A percentile compares a stretch with the other conserved stretches of the same genome.
Conservation (phyloP, 306 rosid genomes). For the Malus sylvestris region DNA sequence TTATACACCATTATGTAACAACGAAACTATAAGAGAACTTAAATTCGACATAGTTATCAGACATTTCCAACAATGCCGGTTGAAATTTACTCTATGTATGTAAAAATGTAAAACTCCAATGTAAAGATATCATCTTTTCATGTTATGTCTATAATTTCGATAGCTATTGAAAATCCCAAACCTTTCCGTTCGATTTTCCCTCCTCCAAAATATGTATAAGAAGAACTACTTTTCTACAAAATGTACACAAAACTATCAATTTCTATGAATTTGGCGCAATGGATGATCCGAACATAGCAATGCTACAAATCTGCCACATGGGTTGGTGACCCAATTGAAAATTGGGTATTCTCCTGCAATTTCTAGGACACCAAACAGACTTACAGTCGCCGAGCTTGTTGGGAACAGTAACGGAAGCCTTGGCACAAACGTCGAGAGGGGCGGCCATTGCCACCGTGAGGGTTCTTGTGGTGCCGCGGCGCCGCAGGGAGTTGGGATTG, state of each 20-base stretch:
- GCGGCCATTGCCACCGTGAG: conserved; percentile 55
- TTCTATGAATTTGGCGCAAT: background rate
- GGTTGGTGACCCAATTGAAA: background rate
- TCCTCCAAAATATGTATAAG: background rate
- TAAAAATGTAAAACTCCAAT: background rate
- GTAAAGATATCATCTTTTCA: background rate
- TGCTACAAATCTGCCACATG: background rate
- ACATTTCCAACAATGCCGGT: background rate
- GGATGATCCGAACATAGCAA: background rate
- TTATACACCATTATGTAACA: background rate
- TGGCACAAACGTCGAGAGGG: conserved; percentile 64
- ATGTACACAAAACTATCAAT: background rate
- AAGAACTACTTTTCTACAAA: background rate
- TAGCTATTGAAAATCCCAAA: background rate
- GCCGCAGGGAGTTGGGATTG: conserved; percentile 1
- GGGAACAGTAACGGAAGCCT: conserved; percentile 60
- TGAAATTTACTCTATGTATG: background rate
- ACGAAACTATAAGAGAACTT: background rate
- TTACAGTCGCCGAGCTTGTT: conserved; percentile 77
- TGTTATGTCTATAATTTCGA: background rate
- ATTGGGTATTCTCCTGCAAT: background rate
- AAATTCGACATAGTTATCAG: background rate
- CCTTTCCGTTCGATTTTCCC: background rate
- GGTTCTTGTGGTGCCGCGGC: conserved; percentile 11
- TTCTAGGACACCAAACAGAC: background rate